These are phyloP conservation scores for Nemania abortiva DNA, from an alignment of 2,329 filamentous ascomycete genomes.

Conservation along the genomic window DNA sequence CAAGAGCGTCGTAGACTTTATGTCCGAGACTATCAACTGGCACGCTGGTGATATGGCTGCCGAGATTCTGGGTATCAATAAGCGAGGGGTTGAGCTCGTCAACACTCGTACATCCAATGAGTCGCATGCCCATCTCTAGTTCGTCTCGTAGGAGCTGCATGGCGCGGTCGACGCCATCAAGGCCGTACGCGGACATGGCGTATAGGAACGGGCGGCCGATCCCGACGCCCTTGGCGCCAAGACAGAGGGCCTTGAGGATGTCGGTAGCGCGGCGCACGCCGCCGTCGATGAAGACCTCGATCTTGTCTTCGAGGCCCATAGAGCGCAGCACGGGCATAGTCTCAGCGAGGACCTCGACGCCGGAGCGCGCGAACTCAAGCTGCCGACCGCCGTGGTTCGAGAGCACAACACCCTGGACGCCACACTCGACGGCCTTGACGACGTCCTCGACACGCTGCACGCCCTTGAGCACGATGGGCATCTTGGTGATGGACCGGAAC, in stretches of 20 bases:
- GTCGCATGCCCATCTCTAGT: constrained; percentile 98
- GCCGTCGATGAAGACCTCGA: constrained; percentile 93
- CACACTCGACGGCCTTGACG: constrained; percentile 82
- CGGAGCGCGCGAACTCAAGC: constrained; percentile 90
- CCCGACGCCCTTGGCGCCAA: constrained; percentile 91
- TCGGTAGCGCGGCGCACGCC: constrained; percentile 91
- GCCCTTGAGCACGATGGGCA: constrained; percentile 97
- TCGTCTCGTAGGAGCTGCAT: constrained; percentile 96
- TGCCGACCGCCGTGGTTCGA: constrained; percentile 97
- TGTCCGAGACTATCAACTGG: constrained; percentile 62
- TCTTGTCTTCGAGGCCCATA: constrained; percentile 77
- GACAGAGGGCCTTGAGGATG: constrained; percentile 92
- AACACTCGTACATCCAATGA: constrained; percentile 83
- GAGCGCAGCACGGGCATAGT: constrained; percentile 88
- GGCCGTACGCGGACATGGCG: constrained; percentile 93
- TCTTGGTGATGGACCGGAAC: constrained; percentile 89
- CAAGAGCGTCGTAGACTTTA: constrained; percentile 67
- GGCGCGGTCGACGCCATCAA: constrained; percentile 87
- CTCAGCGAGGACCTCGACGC: constrained; percentile 90
- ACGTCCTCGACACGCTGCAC: constrained; percentile 97
- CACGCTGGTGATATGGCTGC: constrained; percentile 62
- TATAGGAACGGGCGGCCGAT: constrained; percentile 96
- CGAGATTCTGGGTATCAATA: constrained; percentile 80
- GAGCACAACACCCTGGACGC: constrained; percentile 89
- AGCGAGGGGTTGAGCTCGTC: constrained; percentile 84